Evolutionary conservation across 2,329 filamentous ascomycete species (phyloP), one percentile per base, ranked within the genome.

Genomic region (Trichoderma koningiopsis): DNA sequence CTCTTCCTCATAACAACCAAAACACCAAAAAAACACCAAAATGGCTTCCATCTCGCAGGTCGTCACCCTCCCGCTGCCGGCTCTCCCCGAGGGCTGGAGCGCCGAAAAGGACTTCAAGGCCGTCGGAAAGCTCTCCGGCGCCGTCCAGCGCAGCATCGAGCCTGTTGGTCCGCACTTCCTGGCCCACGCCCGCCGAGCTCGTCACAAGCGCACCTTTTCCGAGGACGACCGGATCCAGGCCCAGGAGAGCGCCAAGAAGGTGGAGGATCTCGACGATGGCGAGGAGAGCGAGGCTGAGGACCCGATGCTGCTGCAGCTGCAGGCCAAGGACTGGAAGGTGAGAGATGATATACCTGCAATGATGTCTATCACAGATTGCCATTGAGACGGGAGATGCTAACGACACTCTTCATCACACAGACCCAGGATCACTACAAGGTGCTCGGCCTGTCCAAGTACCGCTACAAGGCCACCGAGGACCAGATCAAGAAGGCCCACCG

Each of bases 251-350:
- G 94, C 94, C 78, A 97, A 96, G 89, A 97, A 97, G 82, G 89
- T 96, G 68, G 95, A 98, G 82, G 92, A 96, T 73, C 92, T 93
- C 67, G 93, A 97, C 70, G 90, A 91, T 72, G 92, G 91, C 77
- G 94, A 98, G 71, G 93, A 97, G 81, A 96, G 93, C 82, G 96
- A 99, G 84, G 85, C 91, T 35, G 96, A 99, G 83, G 95, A 98
- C 78, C 91, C 93, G 68, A 88, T 96, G 84, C 91, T 98, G 88
- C 89, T 99, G 37, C 88, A 92, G 80, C 89, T 94, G 68, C 94
- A 98, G 79, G 94, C 96, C 78, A 99, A 99, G 86, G 96, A 99
- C 86, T 99, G 96, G 96, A 99, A 99, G 92, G 93, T 74, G 85
- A 59, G 2, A 7, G 37, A 19, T 19, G 37, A 40, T 40, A 19